Base-by-base conservation (phyloP, 345 rosid species). In the Salix suchowensis region DNA sequence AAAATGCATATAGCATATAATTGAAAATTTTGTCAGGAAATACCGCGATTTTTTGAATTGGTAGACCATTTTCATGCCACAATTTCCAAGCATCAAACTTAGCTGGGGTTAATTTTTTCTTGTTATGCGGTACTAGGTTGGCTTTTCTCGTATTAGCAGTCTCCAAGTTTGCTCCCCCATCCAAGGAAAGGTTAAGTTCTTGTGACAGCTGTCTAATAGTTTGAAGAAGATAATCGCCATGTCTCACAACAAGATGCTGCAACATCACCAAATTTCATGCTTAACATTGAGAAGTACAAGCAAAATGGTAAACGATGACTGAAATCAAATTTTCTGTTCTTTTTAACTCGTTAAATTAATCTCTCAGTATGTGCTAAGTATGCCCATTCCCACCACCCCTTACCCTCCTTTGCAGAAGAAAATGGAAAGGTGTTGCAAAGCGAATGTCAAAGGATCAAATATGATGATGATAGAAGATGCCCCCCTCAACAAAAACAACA, bases 81-180 rank as follows among this genome's bases (percentile, higher is more conserved):
- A 80, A 74, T 68, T 75, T 84, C 89, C 89, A 87, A 60, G 89
- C 87, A 73, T 84, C 87, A 46, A 40, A 72, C 77, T 87, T 87
- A 1, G 87, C 87, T 6, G 86, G 79, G 15, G 82, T 10, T 71
- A 87, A 23, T 60, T 79, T 86, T 67, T 72, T 66, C 65, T 66
- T 73, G 44, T 55, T 48, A 73, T 60, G 78, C 69, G 77, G 34
- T 55, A 40, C 40, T 2, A 60, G 67, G 68, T 36, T 30, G 32
- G 64, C 73, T 50, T 77, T 75, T 67, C 70, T 77, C 5, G 71
- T 37, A 44, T 32, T 36, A 65, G 44, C 26, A 42, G 65, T 76
- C 42, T 67, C 73, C 44, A 68, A 1, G 50, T 24, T 76, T 23
- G 66, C 82, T 76, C 79, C 86, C 7, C 83, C 80, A 66, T 87